Base-by-base conservation (phyloP, 176 grass and related monocot genomes). In the Raddia distichophylla region DNA sequence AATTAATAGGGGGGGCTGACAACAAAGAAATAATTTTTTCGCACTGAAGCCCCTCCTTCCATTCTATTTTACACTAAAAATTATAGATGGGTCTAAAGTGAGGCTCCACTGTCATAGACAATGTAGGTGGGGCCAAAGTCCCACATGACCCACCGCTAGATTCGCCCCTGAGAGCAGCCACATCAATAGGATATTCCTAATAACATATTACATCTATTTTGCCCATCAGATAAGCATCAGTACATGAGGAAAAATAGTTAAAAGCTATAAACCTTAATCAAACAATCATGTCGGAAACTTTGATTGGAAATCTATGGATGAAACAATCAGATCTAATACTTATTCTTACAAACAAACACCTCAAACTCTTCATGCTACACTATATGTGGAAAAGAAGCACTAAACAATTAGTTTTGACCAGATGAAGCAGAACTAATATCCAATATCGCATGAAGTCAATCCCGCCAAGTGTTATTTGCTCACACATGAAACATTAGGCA, bases 241-340 rank as follows among this genome's bases (percentile, higher is more conserved):
- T 47, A 33, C 15, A 47, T 65, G 14, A 73, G 43, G 80, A 61
- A 45, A 80, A 52, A 49, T 45, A 5, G 42, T 47, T 60, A 40
- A n/a, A 4, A 18, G n/a, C n/a, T 61, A 74, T 18, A 74, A 74
- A 40, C 11, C 43, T 60, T 48, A 12, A 77, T 56, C 43, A 63
- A 77, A 63, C 40, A 50, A 42, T 49, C 13, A 43, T 44, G 15
- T 75, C 54, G 3, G 59, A 57, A 79, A 50, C 52, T 54, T 17
- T 54, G 15, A 17, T 6, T 54, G 52, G 13, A 54, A 54, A 17
- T 1, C 22, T 6, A 79, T 35, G 18, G 10, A 19, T 47, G 10
- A 27, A 64, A 78, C 61, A 78, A 78, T 78, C 32, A 77, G 47
- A 16, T 73, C 62, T 64, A 18, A 53, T 50, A 22, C 61, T 15